These are phyloP conservation scores for Leucaena leucocephala DNA, from an alignment of 306 rosid species.

Conservation along the genomic window DNA sequence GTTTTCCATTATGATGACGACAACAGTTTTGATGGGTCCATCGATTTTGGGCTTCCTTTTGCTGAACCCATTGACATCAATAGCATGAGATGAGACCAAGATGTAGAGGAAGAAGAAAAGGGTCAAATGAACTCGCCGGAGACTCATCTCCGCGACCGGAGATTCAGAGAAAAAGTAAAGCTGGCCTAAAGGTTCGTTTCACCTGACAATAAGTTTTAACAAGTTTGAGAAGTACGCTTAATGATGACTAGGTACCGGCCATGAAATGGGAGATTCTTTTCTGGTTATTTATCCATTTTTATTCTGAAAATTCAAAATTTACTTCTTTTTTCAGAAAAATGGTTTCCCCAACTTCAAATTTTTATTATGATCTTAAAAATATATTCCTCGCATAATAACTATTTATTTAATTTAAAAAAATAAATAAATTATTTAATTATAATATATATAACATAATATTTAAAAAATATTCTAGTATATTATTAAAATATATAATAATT, in stretches of 20 bases:
- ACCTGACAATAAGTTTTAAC: background rate
- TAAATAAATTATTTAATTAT: too few relatives aligned
- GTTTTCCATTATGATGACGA: constrained; percentile 85
- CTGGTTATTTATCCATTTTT: background rate
- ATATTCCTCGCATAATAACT: too few relatives aligned
- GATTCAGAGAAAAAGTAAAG: background rate
- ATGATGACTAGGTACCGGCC: background rate
- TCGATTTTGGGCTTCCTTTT: constrained; percentile 51
- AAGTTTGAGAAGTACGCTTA: background rate
- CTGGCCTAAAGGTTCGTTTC: background rate
- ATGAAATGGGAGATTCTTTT: background rate
- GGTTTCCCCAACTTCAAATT: too few relatives aligned
- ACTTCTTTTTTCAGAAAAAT: background rate
- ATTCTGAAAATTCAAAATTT: background rate
- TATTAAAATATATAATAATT: too few relatives aligned
- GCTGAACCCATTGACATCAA: constrained; percentile 13
- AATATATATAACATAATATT: too few relatives aligned
- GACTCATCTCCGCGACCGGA: constrained; percentile 58
- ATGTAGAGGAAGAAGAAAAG: constrained; percentile 45
- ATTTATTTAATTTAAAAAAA: too few relatives aligned
- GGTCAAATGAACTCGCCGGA: constrained; percentile 45
- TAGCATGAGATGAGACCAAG: constrained; percentile 42
- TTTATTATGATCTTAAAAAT: too few relatives aligned
- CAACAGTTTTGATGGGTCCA: constrained; percentile 83
- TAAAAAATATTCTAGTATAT: too few relatives aligned